A percentile compares a stretch with the other conserved stretches of the same genome.
Evolutionary conservation across 495 filamentous ascomycete genomes (phyloP).

Genomic region (Penicillium antarcticum): DNA sequence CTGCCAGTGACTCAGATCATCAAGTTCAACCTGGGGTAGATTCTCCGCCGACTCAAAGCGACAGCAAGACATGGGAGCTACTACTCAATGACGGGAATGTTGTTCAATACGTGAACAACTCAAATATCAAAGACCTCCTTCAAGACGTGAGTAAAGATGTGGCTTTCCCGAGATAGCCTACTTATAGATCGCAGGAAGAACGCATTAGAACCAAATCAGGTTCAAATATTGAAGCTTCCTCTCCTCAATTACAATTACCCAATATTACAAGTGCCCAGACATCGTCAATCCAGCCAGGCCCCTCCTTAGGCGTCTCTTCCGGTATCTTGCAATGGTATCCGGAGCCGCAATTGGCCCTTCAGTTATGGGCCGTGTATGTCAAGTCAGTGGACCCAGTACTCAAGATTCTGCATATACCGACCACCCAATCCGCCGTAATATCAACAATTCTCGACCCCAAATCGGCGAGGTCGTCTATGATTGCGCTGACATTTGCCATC

Average conservation of each 20-base stretch:
- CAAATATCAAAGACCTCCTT: conserved; percentile 9
- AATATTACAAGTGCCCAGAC: conserved; percentile 1
- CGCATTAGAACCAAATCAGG: background rate
- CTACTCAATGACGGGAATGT: conserved; percentile 13
- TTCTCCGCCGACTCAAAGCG: background rate
- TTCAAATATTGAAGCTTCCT: background rate
- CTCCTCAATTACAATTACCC: background rate
- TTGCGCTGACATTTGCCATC: conserved; percentile 38
- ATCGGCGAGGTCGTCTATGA: conserved; percentile 28
- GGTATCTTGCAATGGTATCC: conserved; percentile 47
- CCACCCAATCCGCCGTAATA: conserved; percentile 35
- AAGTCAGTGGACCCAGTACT: conserved; percentile 60
- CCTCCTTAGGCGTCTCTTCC: conserved; percentile 3
- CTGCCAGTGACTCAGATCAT: conserved; percentile 37
- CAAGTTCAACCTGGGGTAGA: background rate
- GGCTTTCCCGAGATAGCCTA: background rate
- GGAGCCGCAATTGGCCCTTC: conserved; percentile 59
- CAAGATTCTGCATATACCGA: conserved; percentile 64
- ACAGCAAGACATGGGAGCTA: conserved; percentile 19
- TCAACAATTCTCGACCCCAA: conserved; percentile 21
- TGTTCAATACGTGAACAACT: conserved; percentile 17
- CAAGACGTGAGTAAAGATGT: conserved; percentile 8
- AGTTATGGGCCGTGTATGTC: conserved; percentile 60
- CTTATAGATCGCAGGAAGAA: background rate
- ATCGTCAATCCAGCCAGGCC: background rate